phyloP scores from a whole-genome alignment of 148 eudicot genomes.

The Vaccinium macrocarpon region DNA sequence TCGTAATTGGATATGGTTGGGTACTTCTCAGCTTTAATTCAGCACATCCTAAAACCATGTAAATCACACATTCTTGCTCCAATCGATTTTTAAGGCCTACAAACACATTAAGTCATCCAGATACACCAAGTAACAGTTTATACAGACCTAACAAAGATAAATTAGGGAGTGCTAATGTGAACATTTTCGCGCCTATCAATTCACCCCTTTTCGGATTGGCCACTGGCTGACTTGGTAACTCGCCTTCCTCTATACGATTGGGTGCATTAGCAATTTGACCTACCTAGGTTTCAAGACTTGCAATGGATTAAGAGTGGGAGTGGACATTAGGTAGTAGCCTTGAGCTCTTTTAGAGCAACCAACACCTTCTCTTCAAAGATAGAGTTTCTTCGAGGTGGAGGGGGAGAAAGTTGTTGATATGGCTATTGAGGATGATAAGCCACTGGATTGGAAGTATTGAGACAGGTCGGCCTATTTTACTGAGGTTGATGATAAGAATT shows the following conservation, averaged over 20 bases:
- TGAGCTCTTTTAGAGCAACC: not conserved
- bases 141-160: too few species aligned
- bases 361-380: not conserved
- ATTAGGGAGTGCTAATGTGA: too few species aligned
- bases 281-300: not conserved
- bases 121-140: too few species aligned
- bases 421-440: not conserved
- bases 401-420: not conserved
- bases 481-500: not conserved
- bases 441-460: not conserved
- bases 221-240: not conserved
- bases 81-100: too few species aligned
- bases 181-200: too few species aligned
- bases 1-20: too few species aligned
- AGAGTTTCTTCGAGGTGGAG: not conserved
- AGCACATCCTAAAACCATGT: too few species aligned
- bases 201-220: too few species aligned
- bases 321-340: not conserved
- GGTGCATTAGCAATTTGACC: not conserved
- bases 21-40: too few species aligned
- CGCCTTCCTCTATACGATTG: not conserved
- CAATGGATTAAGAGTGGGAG: not conserved
- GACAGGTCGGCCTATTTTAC: not conserved
- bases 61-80: too few species aligned
- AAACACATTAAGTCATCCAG: too few species aligned